Percentiles rank a stretch among this genome's conserved stretches.
Conservation (phyloP, 2,329 filamentous ascomycete genomes). For the Cytospora chrysosperma region DNA sequence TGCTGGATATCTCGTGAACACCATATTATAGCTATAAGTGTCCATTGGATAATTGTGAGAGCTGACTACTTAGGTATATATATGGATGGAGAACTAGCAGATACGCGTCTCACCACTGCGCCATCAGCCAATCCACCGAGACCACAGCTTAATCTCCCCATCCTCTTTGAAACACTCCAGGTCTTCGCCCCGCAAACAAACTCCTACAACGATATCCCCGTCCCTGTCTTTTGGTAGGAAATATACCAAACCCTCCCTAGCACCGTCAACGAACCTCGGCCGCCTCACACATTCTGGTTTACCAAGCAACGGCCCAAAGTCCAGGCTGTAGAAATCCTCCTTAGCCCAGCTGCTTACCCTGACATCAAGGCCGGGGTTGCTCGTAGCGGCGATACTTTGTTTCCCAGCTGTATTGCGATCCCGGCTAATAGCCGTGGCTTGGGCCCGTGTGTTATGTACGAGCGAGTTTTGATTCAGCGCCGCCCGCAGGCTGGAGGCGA, state of each 20-base stretch:
- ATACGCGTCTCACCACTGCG: background rate
- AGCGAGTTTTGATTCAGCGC: background rate
- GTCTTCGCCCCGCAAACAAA: slow-evolving; percentile 49
- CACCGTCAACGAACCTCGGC: slow-evolving; percentile 40
- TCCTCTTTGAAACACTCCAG: slow-evolving; percentile 44
- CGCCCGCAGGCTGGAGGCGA: slow-evolving; percentile 10
- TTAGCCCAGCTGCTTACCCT: slow-evolving; percentile 57
- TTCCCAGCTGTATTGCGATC: slow-evolving; percentile 34
- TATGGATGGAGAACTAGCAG: no score
- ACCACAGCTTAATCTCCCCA: slow-evolving; percentile 41
- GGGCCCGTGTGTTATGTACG: slow-evolving; percentile 34
- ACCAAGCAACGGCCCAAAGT: slow-evolving; percentile 49
- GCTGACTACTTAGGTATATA: no score
- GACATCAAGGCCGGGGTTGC: slow-evolving; percentile 43
- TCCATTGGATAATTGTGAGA: no score
- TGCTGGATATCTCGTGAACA: no score
- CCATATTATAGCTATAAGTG: no score
- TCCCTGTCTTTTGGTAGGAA: slow-evolving; percentile 45
- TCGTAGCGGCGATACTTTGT: slow-evolving; percentile 32
- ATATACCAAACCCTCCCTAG: slow-evolving; percentile 49
- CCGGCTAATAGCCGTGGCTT: slow-evolving; percentile 40
- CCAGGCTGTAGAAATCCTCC: slow-evolving; percentile 42
- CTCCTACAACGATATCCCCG: slow-evolving; percentile 43
- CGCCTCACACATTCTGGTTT: slow-evolving; percentile 46
- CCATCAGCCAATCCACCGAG: slow-evolving; percentile 35